phyloP scores from a whole-genome alignment of 2,329 filamentous ascomycete genomes.

The Claviceps sp. region DNA sequence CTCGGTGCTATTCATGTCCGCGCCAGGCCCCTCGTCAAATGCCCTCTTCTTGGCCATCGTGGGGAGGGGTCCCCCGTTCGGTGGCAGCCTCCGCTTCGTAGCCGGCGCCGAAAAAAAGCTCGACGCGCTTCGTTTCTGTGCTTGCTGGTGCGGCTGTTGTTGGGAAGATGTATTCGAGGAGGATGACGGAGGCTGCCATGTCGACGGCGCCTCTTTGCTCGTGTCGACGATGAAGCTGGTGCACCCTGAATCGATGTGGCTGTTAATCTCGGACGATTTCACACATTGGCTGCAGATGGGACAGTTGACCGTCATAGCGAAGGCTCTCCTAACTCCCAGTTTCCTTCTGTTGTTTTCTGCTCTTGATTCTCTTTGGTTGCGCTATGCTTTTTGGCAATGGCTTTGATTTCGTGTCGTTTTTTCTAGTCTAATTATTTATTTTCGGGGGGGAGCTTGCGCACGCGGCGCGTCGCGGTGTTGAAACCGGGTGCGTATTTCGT shows the following conservation, averaged over 20 bases:
- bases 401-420: not conserved
- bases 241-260: conserved; percentile 80
- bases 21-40: conserved; percentile 41
- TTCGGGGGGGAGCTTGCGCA: not conserved
- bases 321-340: not conserved
- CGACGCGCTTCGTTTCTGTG: conserved; percentile 38
- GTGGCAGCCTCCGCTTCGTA: conserved; percentile 20
- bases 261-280: conserved; percentile 65
- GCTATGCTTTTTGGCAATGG: not conserved
- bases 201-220: conserved; percentile 18
- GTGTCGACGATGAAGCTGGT: conserved; percentile 47
- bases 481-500: too few species aligned
- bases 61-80: conserved; percentile 18
- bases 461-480: too few species aligned
- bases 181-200: conserved; percentile 6
- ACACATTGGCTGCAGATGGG: conserved; percentile 70
- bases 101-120: conserved; percentile 48
- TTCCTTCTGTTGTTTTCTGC: not conserved
- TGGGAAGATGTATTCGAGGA: conserved; percentile 16
- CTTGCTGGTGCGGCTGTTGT: conserved; percentile 23
- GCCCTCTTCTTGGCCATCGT: conserved; percentile 33
- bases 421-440: not conserved
- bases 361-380: not conserved
- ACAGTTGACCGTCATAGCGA: conserved; percentile 48
- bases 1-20: conserved; percentile 5